Percentiles rank a stretch among this genome's conserved stretches.
Conservation (phyloP, 306 rosid genomes). For the Rosa persica region DNA sequence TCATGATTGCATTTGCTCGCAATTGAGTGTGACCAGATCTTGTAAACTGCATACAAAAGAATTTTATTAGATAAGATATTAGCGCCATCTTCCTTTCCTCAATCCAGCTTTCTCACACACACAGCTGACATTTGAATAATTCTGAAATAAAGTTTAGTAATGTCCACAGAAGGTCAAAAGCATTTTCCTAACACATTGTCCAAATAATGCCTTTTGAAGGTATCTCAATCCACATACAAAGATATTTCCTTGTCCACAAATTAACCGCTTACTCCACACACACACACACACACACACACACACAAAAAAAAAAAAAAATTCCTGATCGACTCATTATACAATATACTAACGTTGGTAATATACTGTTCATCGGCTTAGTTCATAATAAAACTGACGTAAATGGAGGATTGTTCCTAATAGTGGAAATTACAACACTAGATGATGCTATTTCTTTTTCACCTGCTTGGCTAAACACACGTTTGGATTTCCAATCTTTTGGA, state of each 20-base stretch:
- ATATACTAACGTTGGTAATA: no score
- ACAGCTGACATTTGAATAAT: neutral
- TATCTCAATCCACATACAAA: neutral
- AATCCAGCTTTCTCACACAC: neutral
- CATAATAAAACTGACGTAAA: neutral
- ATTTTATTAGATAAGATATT: neutral
- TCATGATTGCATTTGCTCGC: conserved; percentile 78
- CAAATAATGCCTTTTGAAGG: neutral
- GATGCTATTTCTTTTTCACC: neutral
- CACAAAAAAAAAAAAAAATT: neutral
- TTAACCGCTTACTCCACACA: neutral
- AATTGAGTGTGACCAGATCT: conserved; percentile 75
- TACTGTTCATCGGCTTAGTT: no score
- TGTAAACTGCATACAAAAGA: conserved; percentile 68
- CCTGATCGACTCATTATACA: neutral
- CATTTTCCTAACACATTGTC: neutral
- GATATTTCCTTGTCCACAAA: neutral
- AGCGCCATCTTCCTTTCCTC: neutral
- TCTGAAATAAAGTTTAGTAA: neutral
- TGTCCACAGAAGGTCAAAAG: neutral
- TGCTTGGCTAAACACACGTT: neutral
- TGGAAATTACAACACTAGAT: neutral
- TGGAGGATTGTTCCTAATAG: neutral
- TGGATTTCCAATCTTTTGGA: neutral
- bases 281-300: no score